Percentiles rank a stretch among this genome's conserved stretches.
Evolutionary conservation across 768 basidiomycete genomes (phyloP).

Genomic region (Suillus weaverae): DNA sequence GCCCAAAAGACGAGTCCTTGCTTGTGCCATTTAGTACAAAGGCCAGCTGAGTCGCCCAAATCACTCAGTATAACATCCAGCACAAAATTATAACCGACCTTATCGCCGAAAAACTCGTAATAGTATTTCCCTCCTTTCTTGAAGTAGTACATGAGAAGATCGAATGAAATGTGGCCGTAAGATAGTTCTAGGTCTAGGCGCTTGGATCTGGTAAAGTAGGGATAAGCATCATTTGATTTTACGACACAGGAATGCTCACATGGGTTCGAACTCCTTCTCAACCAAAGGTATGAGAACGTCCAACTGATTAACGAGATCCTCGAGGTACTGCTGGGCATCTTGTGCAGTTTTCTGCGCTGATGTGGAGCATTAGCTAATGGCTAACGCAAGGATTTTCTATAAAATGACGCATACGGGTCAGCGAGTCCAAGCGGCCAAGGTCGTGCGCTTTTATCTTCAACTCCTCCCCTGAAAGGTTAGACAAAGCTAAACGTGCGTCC

Average conservation of each 20-base stretch:
- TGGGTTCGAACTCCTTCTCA: slow-evolving; percentile 19
- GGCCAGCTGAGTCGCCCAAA: background rate
- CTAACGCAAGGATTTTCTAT: too few relatives aligned
- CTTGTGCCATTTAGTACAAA: background rate
- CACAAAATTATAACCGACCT: background rate
- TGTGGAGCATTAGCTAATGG: background rate
- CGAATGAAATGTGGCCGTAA: slow-evolving; percentile 20
- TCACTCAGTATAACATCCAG: background rate
- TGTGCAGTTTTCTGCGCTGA: slow-evolving; percentile 2
- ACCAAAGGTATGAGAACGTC: slow-evolving; percentile 13
- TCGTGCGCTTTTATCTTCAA: slow-evolving; percentile 4
- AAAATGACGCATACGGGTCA: background rate
- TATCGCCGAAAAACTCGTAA: background rate
- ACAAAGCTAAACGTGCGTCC: slow-evolving; percentile 3
- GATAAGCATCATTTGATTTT: background rate
- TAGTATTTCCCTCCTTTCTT: slow-evolving; percentile 11
- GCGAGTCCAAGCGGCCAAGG: slow-evolving; percentile 7
- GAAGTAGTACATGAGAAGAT: slow-evolving; percentile 19
- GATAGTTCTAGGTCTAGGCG: slow-evolving; percentile 14
- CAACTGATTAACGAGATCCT: slow-evolving; percentile 13
- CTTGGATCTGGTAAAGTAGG: slow-evolving; percentile 13
- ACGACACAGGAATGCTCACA: slow-evolving; percentile 7
- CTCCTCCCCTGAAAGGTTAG: background rate
- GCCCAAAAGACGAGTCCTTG: background rate
- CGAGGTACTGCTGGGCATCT: slow-evolving; percentile 9